Evolutionary conservation across 169 alveolate genomes (phyloP), one percentile per base, ranked within the genome.

Genomic region (Cryptosporidium tyzzeri): DNA sequence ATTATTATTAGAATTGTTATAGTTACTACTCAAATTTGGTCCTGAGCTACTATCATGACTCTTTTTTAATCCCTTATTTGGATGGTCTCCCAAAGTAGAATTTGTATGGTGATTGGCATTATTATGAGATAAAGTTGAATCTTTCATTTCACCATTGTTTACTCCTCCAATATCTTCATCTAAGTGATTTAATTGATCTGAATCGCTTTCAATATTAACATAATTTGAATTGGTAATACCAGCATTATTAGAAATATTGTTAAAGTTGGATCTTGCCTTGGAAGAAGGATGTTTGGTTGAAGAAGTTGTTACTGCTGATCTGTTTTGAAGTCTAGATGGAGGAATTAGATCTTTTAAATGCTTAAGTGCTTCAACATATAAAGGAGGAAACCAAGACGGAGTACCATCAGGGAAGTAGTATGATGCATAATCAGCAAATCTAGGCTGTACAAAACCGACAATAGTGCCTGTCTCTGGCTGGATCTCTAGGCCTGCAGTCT

Each of bases 351-450:
- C 89, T n/a, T 65, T 61, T 10, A 80, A 10, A 29, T 80, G 89
- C 62, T 65, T 59, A 35, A 80, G 70, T 23, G 89, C 89, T 39
- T 80, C 89, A 12, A 80, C 89, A 65, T 80, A 80, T n/a, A 80
- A 48, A 1, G 89, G 89, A 26, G 89, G 89, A 33, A 80, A 80
- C 89, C 89, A 80, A 33, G 89, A 80, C 8, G 89, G 89, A 41
- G 89, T 80, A 12, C 89, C 89, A 62, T 80, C 89, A 14, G 89
- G 89, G 41, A 80, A 80, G 33, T 62, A 80, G 21, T 80, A 80
- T 26, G 89, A 80, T 12, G 89, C 89, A 48, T 80, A 80, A 45
- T 80, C 89, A 18, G 89, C 89, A 80, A 80, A 80, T 80, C 89
- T 80, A 61, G 89, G 89, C 45, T 80, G 89, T 23, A 80, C 89